Conservation (phyloP, 1,139 yeast genomes). For the Magnusiomyces sp. region DNA sequence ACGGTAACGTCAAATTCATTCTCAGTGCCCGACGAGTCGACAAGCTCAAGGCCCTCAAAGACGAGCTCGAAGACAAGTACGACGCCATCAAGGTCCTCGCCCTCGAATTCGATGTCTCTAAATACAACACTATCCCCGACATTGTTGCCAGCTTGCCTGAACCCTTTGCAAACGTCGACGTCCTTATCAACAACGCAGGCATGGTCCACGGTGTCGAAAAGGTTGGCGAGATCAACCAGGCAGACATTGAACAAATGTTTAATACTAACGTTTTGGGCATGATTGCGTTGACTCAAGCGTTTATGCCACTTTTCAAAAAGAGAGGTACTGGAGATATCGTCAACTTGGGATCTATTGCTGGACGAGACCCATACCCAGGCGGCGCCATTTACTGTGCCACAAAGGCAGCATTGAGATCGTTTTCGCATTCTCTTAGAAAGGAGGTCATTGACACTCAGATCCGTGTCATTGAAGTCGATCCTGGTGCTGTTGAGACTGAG, state of each 20-base stretch:
- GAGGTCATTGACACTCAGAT: conserved; percentile 66
- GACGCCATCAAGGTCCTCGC: conserved; percentile 35
- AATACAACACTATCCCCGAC: conserved; percentile 37
- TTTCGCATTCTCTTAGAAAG: conserved; percentile 67
- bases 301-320: conserved; percentile 41
- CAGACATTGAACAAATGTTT: conserved; percentile 57
- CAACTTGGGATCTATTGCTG: conserved; percentile 81
- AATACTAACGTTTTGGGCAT: conserved; percentile 68
- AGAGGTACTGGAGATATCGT: conserved; percentile 67
- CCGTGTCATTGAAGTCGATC: conserved; percentile 76
- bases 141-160: conserved; percentile 40
- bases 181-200: conserved; percentile 76
- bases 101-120: conserved; percentile 53
- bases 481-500: conserved; percentile 86
- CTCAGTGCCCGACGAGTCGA: conserved; percentile 65
- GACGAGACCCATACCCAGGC: conserved; percentile 76
- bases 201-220: conserved; percentile 61
- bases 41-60: conserved; percentile 36
- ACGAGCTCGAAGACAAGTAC: conserved; percentile 38
- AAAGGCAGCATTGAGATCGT: conserved; percentile 72
- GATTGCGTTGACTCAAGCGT: conserved; percentile 58
- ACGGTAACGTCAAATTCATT: conserved; percentile 57
- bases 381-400: conserved; percentile 88
- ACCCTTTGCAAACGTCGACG: conserved; percentile 34
- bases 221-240: conserved; percentile 49